These are phyloP conservation scores for Asterophora lycoperdoides DNA, from an alignment of 768 basidiomycete genomes.

Conservation along the genomic window DNA sequence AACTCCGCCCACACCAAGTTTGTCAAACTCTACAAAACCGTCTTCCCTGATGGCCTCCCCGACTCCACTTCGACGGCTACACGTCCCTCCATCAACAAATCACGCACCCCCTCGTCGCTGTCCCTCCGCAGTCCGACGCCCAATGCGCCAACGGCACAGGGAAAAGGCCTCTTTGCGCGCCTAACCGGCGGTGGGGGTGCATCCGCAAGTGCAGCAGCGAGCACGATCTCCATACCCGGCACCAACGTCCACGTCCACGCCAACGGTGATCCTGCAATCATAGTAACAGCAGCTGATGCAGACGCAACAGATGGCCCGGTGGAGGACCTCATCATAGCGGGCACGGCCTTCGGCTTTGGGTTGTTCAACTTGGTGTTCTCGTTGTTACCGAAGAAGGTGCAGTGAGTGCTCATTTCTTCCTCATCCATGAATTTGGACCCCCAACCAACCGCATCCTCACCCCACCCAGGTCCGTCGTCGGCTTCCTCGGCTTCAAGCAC, in stretches of 20 bases:
- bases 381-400: conserved; percentile 64
- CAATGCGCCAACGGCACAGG: conserved; percentile 9
- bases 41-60: conserved; percentile 57
- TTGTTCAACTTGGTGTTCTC: conserved; percentile 81
- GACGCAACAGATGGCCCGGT: conserved; percentile 62
- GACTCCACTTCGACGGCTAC: conserved; percentile 29
- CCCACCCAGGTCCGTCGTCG: conserved; percentile 54
- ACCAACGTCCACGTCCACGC: conserved; percentile 16
- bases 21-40: conserved; percentile 61
- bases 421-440: neutral
- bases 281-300: too few species aligned
- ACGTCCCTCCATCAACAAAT: conserved; percentile 27
- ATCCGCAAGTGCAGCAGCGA: conserved; percentile 18
- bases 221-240: conserved; percentile 15
- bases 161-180: conserved; percentile 34
- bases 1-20: conserved; percentile 77
- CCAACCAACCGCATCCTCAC: too few species aligned
- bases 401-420: conserved; percentile 36
- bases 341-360: conserved; percentile 73
- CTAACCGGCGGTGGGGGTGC: conserved; percentile 27
- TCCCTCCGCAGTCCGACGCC: conserved; percentile 17
- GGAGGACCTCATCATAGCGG: conserved; percentile 70
- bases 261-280: conserved; percentile 18
- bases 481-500: conserved; percentile 72
- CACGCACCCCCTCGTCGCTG: conserved; percentile 29